These are phyloP conservation scores for Globisporangium irregulare DNA, from an alignment of 352 stramenopile species.

Conservation along the genomic window DNA sequence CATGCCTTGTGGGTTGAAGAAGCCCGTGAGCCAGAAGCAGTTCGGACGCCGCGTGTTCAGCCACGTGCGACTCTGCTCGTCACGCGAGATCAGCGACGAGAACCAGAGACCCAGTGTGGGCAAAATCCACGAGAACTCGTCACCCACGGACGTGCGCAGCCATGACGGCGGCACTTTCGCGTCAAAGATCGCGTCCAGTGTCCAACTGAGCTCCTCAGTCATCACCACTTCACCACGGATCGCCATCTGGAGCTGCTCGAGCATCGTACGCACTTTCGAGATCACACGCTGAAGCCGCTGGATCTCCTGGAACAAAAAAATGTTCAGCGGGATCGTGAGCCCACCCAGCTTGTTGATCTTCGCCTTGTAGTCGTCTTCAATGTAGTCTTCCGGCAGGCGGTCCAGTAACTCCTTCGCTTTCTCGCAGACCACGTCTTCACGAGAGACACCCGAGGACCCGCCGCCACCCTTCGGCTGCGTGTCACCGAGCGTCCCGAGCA, in stretches of 20 bases:
- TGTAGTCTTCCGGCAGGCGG: slow-evolving; percentile 95
- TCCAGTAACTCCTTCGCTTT: slow-evolving; percentile 95
- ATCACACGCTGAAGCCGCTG: slow-evolving; percentile 96
- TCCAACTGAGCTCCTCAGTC: slow-evolving; percentile 95
- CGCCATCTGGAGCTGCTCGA: slow-evolving; percentile 95
- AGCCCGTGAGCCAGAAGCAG: slow-evolving; percentile 97
- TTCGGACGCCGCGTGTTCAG: slow-evolving; percentile 93
- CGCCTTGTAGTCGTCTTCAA: slow-evolving; percentile 97
- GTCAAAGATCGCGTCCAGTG: slow-evolving; percentile 96
- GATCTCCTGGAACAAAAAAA: slow-evolving; percentile 99
- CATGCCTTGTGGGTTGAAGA: slow-evolving; percentile 98
- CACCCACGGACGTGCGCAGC: slow-evolving; percentile 95
- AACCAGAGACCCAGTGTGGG: slow-evolving; percentile 97
- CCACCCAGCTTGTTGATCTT: slow-evolving; percentile 96
- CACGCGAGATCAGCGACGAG: slow-evolving; percentile 92
- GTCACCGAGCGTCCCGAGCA: slow-evolving; percentile 94
- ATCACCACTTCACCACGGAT: slow-evolving; percentile 98
- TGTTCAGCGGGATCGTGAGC: slow-evolving; percentile 96
- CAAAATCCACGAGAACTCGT: slow-evolving; percentile 98
- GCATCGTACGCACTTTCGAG: slow-evolving; percentile 93
- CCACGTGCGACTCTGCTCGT: slow-evolving; percentile 96
- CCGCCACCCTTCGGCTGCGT: slow-evolving; percentile 96
- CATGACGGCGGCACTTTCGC: slow-evolving; percentile 94
- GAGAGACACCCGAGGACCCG: slow-evolving; percentile 82
- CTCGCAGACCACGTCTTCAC: slow-evolving; percentile 96